phyloP scores from a whole-genome alignment of 1,284 basidiomycete genomes.

The Austroboletus novae-zelandiae region DNA sequence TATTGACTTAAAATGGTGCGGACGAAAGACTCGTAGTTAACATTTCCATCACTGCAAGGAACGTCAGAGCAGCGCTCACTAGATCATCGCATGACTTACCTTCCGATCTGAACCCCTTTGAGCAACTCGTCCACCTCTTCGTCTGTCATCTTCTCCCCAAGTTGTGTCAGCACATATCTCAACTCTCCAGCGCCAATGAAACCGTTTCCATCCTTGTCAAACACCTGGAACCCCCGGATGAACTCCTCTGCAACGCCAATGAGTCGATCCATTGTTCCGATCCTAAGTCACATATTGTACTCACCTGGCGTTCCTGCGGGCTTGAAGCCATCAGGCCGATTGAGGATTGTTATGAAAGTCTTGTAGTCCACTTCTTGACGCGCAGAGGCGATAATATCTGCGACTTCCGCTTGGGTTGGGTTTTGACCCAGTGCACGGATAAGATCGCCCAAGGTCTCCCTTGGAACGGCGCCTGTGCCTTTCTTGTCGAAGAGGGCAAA shows the following conservation, averaged over 20 bases:
- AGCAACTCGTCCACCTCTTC: conserved; percentile 98
- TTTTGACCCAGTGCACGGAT: conserved; percentile 96
- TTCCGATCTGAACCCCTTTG: conserved; percentile 88
- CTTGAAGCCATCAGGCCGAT: conserved; percentile 59
- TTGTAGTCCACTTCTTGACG: conserved; percentile 65
- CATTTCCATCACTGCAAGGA: conserved; percentile 80
- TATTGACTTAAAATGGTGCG: conserved; percentile 30
- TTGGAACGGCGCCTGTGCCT: conserved; percentile 81
- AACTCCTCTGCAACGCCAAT: conserved; percentile 76
- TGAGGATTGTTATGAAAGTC: conserved; percentile 89
- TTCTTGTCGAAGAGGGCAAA: conserved; percentile 98
- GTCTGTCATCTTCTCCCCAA: conserved; percentile 74
- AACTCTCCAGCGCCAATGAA: conserved; percentile 57
- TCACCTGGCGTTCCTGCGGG: conserved; percentile 27
- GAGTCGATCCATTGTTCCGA: background rate
- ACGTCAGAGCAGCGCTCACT: conserved; percentile 13
- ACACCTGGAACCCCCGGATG: conserved; percentile 98
- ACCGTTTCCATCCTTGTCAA: conserved; percentile 97
- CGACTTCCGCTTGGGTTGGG: conserved; percentile 94
- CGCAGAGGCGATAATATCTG: conserved; percentile 72
- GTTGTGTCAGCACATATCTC: conserved; percentile 25
- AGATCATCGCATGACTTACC: conserved; percentile 49
- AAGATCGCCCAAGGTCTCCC: conserved; percentile 92
- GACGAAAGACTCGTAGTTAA: conserved; percentile 85
- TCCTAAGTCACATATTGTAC: background rate